Evolutionary conservation across 1,284 basidiomycete genomes (phyloP), one percentile per base, ranked within the genome.

Genomic region (Microbotryum saponariae): DNA sequence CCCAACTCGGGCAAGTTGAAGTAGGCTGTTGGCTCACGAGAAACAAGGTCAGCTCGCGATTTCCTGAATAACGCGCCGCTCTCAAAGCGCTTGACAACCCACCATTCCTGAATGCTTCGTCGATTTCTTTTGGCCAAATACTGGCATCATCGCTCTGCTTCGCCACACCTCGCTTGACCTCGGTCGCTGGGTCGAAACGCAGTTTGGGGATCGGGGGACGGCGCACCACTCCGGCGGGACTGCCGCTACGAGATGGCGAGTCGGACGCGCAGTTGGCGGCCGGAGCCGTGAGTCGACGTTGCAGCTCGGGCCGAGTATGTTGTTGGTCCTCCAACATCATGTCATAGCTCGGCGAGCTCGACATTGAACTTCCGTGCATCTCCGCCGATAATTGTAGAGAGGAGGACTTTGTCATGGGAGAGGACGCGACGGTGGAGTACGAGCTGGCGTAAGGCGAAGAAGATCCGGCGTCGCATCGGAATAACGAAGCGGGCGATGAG

Each of bases 1-100:
- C 77, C 77, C 20, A 78, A 74, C 62, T 76, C 76, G 56, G 78
- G 78, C 10, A 79, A 74, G 21, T 77, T 67, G 6, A 72, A 72
- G 44, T 78, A 72, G 23, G 77, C 78, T 76, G 62, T 9, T n/a
- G 46, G 14, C 3, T 20, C 6, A 42, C 20, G 46, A 59, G 27
- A 21, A 47, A 48, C 44, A 7, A 20, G 3, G 18, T 51, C 27
- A 31, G 23, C 42, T 42, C 50, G 14, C 45, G 8, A 44, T 20
- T 31, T 12, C 8, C 20, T 10, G 16, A n/a, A 21, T 2, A 25
- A 14, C 12, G 48, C 48, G 48, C n/a, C 25, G n/a, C 47, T 10
- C 21, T 27, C 21, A 45, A n/a, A 25, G 51, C 20, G 23, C 20
- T 2, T 23, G 25, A 50, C 37, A 4, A 51, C 75, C 63, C 56